A percentile compares a stretch with the other conserved stretches of the same genome.
phyloP scores from a whole-genome alignment of 129 eudicot species.

The Tagetes erecta region DNA sequence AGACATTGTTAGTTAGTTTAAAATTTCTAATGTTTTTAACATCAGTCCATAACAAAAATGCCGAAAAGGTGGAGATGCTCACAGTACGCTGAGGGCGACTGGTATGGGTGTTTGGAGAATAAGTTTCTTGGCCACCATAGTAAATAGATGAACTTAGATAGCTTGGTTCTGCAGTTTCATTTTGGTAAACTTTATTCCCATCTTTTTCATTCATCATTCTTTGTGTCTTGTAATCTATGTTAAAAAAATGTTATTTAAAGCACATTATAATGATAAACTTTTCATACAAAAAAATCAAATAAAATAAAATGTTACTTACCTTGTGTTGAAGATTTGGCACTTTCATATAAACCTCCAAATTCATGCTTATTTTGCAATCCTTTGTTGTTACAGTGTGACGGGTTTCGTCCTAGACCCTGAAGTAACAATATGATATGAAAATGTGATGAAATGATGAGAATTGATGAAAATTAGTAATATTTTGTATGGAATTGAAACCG shows the following conservation, averaged over 20 bases:
- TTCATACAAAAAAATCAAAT: not conserved
- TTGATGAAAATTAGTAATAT: not conserved
- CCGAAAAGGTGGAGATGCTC: slow-evolving; percentile 27
- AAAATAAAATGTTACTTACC: slow-evolving; percentile 35
- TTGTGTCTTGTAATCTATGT: slow-evolving; percentile 44
- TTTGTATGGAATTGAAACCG: not conserved
- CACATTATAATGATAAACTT: not conserved
- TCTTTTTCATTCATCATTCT: slow-evolving; percentile 41
- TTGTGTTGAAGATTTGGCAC: slow-evolving; percentile 42
- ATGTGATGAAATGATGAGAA: no score
- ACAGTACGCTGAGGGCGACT: slow-evolving; percentile 43
- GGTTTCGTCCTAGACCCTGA: slow-evolving; percentile 53
- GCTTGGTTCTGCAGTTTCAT: slow-evolving; percentile 57
- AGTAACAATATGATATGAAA: not conserved
- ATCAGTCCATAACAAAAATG: not conserved
- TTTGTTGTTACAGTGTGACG: slow-evolving; percentile 33
- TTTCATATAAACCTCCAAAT: slow-evolving; percentile 42
- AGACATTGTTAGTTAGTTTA: slow-evolving; percentile 13
- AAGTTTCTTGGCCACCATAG: slow-evolving; percentile 88
- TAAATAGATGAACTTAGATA: slow-evolving; percentile 73
- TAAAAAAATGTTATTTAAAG: not conserved
- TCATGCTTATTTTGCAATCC: slow-evolving; percentile 40
- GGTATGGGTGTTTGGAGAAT: slow-evolving; percentile 48
- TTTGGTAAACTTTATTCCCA: slow-evolving; percentile 42
- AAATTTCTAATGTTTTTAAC: not conserved